Base-by-base conservation (phyloP, 1,139 yeast genomes). In the Sugiyamaella novakii region DNA sequence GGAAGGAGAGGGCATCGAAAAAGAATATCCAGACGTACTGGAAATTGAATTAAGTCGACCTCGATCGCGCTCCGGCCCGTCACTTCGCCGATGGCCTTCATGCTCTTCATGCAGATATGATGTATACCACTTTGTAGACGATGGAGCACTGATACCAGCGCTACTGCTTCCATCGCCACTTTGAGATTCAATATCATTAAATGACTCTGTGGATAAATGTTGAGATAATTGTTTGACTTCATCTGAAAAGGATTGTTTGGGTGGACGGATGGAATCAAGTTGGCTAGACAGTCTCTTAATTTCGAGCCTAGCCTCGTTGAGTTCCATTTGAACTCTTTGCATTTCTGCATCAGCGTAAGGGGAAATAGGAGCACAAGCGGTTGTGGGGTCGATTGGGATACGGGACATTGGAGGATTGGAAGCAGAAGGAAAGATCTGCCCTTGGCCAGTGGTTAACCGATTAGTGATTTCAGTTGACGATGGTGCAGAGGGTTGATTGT, bases 271-370 rank as follows among this genome's bases (percentile, higher is more conserved):
- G 27, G 11, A 17, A 19, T 34, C 38, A n/a, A 42, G 33, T 15
- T 27, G 15, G 14, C 25, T 15, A 18, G n/a, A 36, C 10, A 42
- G 34, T 5, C 46, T 38, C 18, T 34, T 30, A 3, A 42, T 22
- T 34, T 42, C 46, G 5, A 42, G 31, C 3, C 14, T 31, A 18
- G 46, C 46, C 2, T 28, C 36, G 5, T 30, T 31, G 5, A 42
- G 29, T 42, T 42, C 27, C 6, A 17, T 15, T 17, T 42, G 40
- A 24, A 25, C 31, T 24, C 39, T 12, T 25, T 31, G 39, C 17
- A 42, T 14, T 19, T 42, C 39, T 1, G 17, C 31, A 38, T 29
- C 34, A 2, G 18, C n/a, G n/a, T n/a, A n/a, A n/a, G n/a, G n/a
- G n/a, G n/a, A n/a, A n/a, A n/a, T n/a, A n/a, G n/a, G n/a, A n/a